Evolutionary conservation across 2,329 filamentous ascomycete species (phyloP), one percentile per base, ranked within the genome.

Genomic region (Fusarium sp.): DNA sequence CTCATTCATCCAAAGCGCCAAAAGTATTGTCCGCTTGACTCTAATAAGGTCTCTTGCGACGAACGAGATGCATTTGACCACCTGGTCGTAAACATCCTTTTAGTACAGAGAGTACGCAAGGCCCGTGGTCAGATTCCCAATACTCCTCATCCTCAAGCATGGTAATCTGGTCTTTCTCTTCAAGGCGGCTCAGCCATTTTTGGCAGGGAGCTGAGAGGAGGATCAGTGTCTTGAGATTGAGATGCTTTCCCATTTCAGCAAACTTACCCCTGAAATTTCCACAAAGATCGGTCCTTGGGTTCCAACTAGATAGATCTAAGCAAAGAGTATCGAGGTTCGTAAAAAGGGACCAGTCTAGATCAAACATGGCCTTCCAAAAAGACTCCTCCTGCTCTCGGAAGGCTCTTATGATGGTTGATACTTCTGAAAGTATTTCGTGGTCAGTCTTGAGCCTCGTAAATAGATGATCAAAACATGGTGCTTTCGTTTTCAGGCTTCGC

Each of bases 61-160:
- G 5, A 8, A 11, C 10, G 28, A 51, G 51, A 54, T 51, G 45
- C 7, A 54, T 51, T 3, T 42, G 45, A 4, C 51, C 45, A 4
- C 45, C 45, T 4, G 51, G 51, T 26, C 45, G 11, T 8, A 51
- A 7, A 10, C 31, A 34, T 1, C 31, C 15, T 19, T 51, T 54
- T 8, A 54, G 28, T 7, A 54, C 1, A 12, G 12, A 25, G 3
- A 54, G 15, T n/a, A 24, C 6, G n/a, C 22, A 22, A 2, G 35
- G 35, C 35, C 12, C 12, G 9, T 11, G 5, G 35, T 7, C 9
- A 24, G 7, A 8, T 5, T 10, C 12, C 10, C 7, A 26, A 6
- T 10, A 19, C 13, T 50, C 8, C n/a, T 53, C 44, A 12, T 38
- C 35, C 10, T 38, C 35, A 9, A 53, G 35, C 8, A 15, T 28